These are phyloP conservation scores for Nyctanthes arbortristis DNA, from an alignment of 257 asterid species.

Conservation along the genomic window DNA sequence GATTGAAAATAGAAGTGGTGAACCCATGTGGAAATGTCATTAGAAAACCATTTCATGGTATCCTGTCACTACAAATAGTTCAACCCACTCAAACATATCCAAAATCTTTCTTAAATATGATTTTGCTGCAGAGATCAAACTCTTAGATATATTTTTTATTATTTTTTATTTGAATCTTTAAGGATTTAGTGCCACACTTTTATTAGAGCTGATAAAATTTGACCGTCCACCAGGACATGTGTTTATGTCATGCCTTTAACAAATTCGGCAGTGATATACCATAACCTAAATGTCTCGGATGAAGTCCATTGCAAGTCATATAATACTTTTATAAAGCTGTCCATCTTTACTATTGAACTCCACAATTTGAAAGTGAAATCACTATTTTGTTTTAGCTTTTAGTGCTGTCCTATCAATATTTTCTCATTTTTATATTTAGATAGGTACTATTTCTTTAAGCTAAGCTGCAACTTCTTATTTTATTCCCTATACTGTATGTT, in stretches of 20 bases:
- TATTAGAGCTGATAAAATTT: background rate
- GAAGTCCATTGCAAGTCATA: background rate
- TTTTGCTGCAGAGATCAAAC: background rate
- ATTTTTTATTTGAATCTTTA: background rate
- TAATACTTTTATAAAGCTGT: background rate
- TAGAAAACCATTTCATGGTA: background rate
- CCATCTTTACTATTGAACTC: background rate
- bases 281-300: background rate
- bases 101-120: background rate
- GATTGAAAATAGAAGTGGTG: background rate
- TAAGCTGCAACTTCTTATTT: background rate
- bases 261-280: background rate
- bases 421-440: conserved; percentile 3
- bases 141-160: too few relatives aligned
- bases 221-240: background rate
- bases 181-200: background rate
- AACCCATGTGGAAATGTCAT: background rate
- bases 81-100: background rate
- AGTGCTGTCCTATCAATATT: background rate
- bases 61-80: background rate
- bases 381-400: conserved; percentile 1
- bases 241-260: background rate
- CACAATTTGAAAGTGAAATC: background rate
- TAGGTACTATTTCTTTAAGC: conserved; percentile 9
- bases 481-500: background rate